Percentiles rank a stretch among this genome's conserved stretches.
phyloP scores from a whole-genome alignment of 2,329 filamentous ascomycete species.

The Elsinoe arachidis region DNA sequence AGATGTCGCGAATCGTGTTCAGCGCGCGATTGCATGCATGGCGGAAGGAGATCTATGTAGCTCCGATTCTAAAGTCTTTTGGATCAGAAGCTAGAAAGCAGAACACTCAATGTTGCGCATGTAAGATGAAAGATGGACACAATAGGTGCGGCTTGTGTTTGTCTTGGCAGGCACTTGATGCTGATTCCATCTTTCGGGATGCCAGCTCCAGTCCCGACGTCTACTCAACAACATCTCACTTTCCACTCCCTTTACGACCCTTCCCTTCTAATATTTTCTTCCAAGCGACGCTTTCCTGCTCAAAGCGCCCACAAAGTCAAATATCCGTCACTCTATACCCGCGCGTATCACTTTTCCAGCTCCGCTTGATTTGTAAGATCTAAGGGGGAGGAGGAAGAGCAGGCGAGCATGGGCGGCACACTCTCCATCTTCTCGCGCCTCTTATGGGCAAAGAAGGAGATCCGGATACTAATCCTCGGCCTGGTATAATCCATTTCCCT shows the following conservation, averaged over 20 bases:
- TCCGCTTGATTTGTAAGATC: neutral
- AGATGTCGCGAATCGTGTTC: neutral
- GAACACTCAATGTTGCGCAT: neutral
- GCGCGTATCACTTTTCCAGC: neutral
- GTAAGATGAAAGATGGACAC: neutral
- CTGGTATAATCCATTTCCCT: conserved; percentile 54
- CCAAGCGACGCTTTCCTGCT: neutral
- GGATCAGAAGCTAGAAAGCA: too few relatives aligned
- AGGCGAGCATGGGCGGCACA: conserved; percentile 44
- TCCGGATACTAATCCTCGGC: conserved; percentile 87
- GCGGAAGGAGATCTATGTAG: neutral
- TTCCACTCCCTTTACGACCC: neutral
- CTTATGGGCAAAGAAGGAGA: conserved; percentile 93
- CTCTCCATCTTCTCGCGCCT: conserved; percentile 57
- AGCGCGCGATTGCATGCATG: neutral
- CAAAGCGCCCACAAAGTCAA: neutral
- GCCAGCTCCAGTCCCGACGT: neutral
- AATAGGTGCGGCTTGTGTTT: neutral
- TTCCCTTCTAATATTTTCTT: neutral
- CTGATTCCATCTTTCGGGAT: neutral
- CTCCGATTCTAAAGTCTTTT: too few relatives aligned
- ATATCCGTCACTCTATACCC: too few relatives aligned
- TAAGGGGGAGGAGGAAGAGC: conserved; percentile 1
- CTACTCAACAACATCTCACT: neutral
- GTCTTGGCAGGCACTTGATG: neutral